These are phyloP conservation scores for Alloascoidea hylecoeti DNA, from an alignment of 805 yeast genomes.

Conservation along the genomic window DNA sequence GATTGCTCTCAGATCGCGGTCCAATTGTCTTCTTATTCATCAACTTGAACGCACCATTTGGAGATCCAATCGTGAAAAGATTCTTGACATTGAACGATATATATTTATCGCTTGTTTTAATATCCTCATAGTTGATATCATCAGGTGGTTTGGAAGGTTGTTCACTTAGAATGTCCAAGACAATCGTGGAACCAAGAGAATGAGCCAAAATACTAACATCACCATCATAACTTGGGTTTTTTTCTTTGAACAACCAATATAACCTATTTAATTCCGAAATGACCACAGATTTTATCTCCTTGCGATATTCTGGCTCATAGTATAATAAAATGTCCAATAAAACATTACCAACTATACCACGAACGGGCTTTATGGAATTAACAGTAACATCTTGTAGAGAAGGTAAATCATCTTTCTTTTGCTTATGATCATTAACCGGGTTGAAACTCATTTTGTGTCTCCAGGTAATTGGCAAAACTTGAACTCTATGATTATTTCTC, in stretches of 20 bases:
- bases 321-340: conserved; percentile 66
- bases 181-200: conserved; percentile 80
- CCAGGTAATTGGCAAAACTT: conserved; percentile 89
- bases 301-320: conserved; percentile 55
- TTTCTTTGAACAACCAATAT: conserved; percentile 38
- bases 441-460: conserved; percentile 36
- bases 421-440: conserved; percentile 6
- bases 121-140: conserved; percentile 11
- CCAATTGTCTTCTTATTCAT: conserved; percentile 50
- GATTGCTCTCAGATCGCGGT: conserved; percentile 22
- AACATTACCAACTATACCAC: conserved; percentile 76
- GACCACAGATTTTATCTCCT: conserved; percentile 49
- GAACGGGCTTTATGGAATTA: conserved; percentile 55
- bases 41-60: conserved; percentile 75
- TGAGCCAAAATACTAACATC: conserved; percentile 79
- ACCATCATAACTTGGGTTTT: conserved; percentile 67
- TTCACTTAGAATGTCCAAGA: conserved; percentile 53
- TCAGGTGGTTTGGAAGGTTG: conserved; percentile 35
- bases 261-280: conserved; percentile 48
- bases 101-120: conserved; percentile 19
- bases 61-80: conserved; percentile 78
- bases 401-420: conserved; percentile 19
- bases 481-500: conserved; percentile 32
- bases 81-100: conserved; percentile 63
- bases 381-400: conserved; percentile 57